Evolutionary conservation across 768 basidiomycete species (phyloP), one percentile per base, ranked within the genome.

Genomic region (Cyclocybe aegerita): DNA sequence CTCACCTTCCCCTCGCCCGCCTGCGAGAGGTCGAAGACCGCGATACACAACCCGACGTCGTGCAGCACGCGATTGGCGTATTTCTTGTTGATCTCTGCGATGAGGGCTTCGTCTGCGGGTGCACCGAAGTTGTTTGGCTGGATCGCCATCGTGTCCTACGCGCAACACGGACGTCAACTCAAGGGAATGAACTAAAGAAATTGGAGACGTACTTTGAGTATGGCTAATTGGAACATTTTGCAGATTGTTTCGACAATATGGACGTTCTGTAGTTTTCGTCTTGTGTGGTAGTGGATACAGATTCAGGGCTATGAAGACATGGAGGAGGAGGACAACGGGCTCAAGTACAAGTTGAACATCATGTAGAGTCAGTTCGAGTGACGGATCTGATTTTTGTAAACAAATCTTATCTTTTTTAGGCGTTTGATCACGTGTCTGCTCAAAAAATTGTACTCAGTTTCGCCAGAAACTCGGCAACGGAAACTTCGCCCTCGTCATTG

Each of bases 61-160:
- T 94, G 90, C 12, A 98, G 71, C 40, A 95, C 83, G 47, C 88
- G 81, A 65, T 98, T 98, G 4, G 96, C 90, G 57, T 96, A 98
- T 69, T 97, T 97, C 66, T 90, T 90, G 76, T 98, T 95, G 56
- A 98, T 75, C 61, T 93, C 90, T 52, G 86, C 81, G 23, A 80
- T 86, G 58, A 98, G 79, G 0, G 93, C 91, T 41, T 88, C 82
- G 41, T 89, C 86, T 36, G 83, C 78, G 1, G 89, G 85, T 0
- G 83, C 72, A 6, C 82, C 86, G 61, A 97, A 98, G 58, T 92
- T 82, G n/a, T 81, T 77, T 7, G 96, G 92, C 43, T 88, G 84
- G n/a, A 99, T 76, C 2, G 91, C 82, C 34, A 98, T 81, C 1
- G 90, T 96, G 69, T 99, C 96, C 93, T 96, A 46, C 14, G 17